phyloP scores from a whole-genome alignment of 192 early-diverging fungal genomes.

The Entomortierella lignicola region DNA sequence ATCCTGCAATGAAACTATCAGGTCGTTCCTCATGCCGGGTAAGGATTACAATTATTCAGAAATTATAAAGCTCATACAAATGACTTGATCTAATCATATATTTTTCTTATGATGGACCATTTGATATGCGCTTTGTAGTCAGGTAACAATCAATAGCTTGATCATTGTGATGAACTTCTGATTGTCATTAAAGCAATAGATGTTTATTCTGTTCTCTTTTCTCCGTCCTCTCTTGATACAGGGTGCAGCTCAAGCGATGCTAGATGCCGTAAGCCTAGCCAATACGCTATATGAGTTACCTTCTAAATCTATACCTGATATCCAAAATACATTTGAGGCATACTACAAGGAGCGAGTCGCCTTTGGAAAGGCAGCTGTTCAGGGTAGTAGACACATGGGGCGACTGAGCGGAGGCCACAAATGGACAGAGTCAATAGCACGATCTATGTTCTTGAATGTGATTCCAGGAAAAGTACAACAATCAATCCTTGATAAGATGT shows the following conservation, averaged over 20 bases:
- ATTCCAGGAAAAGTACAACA: constrained; percentile 28
- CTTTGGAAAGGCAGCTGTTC: constrained; percentile 37
- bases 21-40: constrained; percentile 54
- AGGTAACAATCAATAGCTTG: no score
- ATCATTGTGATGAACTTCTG: background rate
- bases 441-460: constrained; percentile 46
- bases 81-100: no score
- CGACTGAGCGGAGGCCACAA: constrained; percentile 32
- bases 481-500: constrained; percentile 30
- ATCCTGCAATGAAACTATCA: constrained; percentile 6
- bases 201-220: background rate
- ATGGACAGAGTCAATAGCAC: constrained; percentile 31
- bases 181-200: no score
- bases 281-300: constrained; percentile 26
- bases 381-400: constrained; percentile 47
- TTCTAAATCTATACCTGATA: constrained; percentile 1
- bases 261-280: constrained; percentile 39
- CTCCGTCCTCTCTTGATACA: background rate
- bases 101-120: no score
- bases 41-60: constrained; percentile 4
- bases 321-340: constrained; percentile 19
- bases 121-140: no score
- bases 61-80: no score
- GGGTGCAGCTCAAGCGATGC: constrained; percentile 48
- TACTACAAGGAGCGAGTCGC: constrained; percentile 25